Evolutionary conservation across 2,329 filamentous ascomycete species (phyloP), one percentile per base, ranked within the genome.

Genomic region (Exophiala spinifera): DNA sequence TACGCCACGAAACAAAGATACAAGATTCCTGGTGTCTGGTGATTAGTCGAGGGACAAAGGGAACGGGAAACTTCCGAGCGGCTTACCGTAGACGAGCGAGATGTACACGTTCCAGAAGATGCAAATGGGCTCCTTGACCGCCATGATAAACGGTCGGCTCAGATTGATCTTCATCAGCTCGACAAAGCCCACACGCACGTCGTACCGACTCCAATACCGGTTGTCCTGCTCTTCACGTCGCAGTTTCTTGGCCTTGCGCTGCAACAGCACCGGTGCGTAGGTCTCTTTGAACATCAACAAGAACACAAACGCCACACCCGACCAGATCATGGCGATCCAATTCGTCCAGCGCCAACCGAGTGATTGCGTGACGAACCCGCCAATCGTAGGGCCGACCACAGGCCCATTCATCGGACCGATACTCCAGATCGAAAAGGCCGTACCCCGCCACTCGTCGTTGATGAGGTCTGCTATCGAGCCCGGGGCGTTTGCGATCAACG

Each of bases 1-100:
- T 95, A 95, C 11, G 89, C 89, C 14, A 95, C 86, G 73, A 96
- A 96, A 71, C 89, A 95, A 28, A 96, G 83, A 66, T 94, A 94
- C 1, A 96, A 76, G 37, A 95, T 90, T 15, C 85, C 60, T 61
- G n/a, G 33, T n/a, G 15, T 19, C 14, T 31, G 7, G 7, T 31
- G 17, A 20, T 31, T 17, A 42, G 19, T 15, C 20, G n/a, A 40
- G 14, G 15, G 19, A 47, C 11, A 45, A 49, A 15, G 19, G 49
- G 23, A 23, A 23, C 6, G 37, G 51, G 40, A 28, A 43, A 13
- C 7, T 7, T 4, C 23, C 3, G 39, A 23, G 51, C 53, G 15
- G n/a, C n/a, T n/a, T 33, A 57, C 56, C 88, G 68, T 96, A 96
- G 33, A 95, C 83, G 36, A 95, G 75, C 0, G 88, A 81, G 59